Evolutionary conservation across 495 filamentous ascomycete species (phyloP).

Genomic region (Extremus antarcticus): DNA sequence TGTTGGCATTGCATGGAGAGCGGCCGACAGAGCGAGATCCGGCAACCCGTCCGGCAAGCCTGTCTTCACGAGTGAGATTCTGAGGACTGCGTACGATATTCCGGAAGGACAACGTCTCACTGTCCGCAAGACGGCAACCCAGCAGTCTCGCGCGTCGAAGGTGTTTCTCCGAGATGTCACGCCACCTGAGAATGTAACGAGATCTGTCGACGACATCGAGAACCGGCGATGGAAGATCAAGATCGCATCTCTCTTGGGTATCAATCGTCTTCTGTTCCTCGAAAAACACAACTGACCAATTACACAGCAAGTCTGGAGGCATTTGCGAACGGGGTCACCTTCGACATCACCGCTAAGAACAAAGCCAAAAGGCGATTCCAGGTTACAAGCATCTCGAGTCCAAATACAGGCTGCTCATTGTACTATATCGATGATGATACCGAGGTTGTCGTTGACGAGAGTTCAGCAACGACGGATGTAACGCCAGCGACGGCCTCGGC

Average conservation of each 20-base stretch:
- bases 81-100: constrained; percentile 54
- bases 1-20: constrained; percentile 52
- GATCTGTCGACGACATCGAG: constrained; percentile 35
- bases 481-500: neutral
- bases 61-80: constrained; percentile 53
- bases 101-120: constrained; percentile 42
- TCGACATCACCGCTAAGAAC: constrained; percentile 22
- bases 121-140: constrained; percentile 37
- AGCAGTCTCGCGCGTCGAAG: constrained; percentile 31
- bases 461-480: neutral
- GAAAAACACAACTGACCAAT: too few species aligned
- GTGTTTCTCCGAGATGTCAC: constrained; percentile 44
- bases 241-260: neutral
- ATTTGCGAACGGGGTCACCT: constrained; percentile 9
- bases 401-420: neutral
- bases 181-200: constrained; percentile 27
- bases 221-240: constrained; percentile 52
- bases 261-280: too few species aligned
- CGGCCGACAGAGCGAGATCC: constrained; percentile 43
- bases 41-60: constrained; percentile 40
- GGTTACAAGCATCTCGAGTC: constrained; percentile 22
- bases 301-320: constrained; percentile 2
- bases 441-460: constrained; percentile 23
- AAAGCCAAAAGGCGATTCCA: constrained; percentile 25
- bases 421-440: constrained; percentile 20